Evolutionary conservation across 1,284 basidiomycete genomes (phyloP).

Genomic region (Cryptococcus sp.): DNA sequence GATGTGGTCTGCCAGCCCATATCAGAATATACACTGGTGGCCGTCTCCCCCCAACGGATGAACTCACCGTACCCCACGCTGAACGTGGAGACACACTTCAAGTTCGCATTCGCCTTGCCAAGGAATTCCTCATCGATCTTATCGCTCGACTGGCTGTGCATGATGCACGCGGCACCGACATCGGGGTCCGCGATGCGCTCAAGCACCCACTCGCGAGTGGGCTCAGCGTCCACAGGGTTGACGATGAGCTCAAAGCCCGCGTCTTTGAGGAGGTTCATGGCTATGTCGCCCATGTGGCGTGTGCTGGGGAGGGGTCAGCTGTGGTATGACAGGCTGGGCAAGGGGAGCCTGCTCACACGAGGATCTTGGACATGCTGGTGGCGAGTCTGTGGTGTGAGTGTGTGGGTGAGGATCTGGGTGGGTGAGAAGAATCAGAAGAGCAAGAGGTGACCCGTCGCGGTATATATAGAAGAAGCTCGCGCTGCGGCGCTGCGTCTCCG

Average conservation of each 20-base stretch:
- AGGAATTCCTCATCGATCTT: constrained; percentile 69
- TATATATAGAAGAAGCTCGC: neutral
- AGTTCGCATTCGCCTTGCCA: constrained; percentile 57
- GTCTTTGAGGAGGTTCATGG: constrained; percentile 61
- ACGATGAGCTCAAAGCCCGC: constrained; percentile 53
- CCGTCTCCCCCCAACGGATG: neutral
- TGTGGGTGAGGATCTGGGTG: too few species aligned
- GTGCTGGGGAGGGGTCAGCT: constrained; percentile 25
- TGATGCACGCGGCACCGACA: constrained; percentile 39
- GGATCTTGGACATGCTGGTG: constrained; percentile 27
- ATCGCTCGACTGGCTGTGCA: constrained; percentile 39
- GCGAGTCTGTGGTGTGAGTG: neutral
- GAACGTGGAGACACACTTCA: constrained; percentile 83
- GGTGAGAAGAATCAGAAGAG: neutral
- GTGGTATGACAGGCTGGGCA: neutral
- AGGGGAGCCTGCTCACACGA: constrained; percentile 20
- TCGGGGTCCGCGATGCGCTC: constrained; percentile 70
- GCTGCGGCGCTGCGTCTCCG: neutral
- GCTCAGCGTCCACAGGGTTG: constrained; percentile 66
- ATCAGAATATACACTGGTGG: neutral
- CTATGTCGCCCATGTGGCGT: constrained; percentile 62
- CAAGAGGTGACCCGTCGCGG: neutral
- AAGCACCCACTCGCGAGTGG: constrained; percentile 72
- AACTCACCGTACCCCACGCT: constrained; percentile 72
- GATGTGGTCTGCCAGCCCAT: constrained; percentile 66